Percentiles rank a stretch among this genome's conserved stretches.
phyloP scores from a whole-genome alignment of 2,329 filamentous ascomycete genomes.

The Drechmeria coniospora region DNA sequence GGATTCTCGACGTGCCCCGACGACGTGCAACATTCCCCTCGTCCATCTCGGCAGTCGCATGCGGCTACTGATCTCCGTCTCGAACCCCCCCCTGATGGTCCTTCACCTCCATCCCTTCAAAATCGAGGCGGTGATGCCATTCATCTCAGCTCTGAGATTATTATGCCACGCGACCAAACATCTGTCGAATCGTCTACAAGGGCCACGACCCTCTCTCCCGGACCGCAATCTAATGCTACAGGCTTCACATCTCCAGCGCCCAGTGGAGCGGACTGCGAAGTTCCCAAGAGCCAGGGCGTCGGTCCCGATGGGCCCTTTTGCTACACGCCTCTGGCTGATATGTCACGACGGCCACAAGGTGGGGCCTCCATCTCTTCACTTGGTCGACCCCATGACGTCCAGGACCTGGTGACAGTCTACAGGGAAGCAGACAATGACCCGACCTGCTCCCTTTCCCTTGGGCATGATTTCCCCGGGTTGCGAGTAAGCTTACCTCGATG shows the following conservation, averaged over 20 bases:
- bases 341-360: background rate
- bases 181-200: constrained; percentile 18
- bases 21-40: constrained; percentile 17
- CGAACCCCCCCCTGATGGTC: constrained; percentile 8
- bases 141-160: constrained; percentile 5
- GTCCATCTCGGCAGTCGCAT: constrained; percentile 11
- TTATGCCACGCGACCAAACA: constrained; percentile 11
- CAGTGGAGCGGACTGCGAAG: constrained; percentile 14
- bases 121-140: background rate
- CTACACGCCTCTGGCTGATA: background rate
- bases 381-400: constrained; percentile 8
- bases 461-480: constrained; percentile 20
- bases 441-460: constrained; percentile 20
- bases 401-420: constrained; percentile 10
- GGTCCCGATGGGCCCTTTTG: constrained; percentile 4
- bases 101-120: constrained; percentile 7
- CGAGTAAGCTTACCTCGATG: constrained; percentile 14
- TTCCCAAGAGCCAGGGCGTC: constrained; percentile 17
- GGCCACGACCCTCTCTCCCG: constrained; percentile 28
- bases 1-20: constrained; percentile 29
- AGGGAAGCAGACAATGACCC: constrained; percentile 12
- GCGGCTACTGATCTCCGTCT: constrained; percentile 8
- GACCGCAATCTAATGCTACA: constrained; percentile 19
- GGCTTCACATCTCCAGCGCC: constrained; percentile 18
- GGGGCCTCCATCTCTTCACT: constrained; percentile 6